These are phyloP conservation scores for Monosporascus sp. DNA, from an alignment of 2,329 filamentous ascomycete species.

Conservation along the genomic window DNA sequence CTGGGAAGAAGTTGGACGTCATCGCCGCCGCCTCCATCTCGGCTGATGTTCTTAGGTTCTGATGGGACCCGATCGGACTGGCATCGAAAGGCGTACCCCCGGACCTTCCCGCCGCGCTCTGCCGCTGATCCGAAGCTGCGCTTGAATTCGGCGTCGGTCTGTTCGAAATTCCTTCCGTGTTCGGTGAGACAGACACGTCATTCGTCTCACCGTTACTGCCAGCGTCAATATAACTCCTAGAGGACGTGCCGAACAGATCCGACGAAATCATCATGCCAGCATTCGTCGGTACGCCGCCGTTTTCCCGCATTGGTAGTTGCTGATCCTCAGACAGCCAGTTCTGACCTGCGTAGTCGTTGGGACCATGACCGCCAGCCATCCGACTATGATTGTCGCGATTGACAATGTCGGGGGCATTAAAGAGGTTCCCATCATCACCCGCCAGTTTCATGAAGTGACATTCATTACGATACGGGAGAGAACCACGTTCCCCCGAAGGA, in stretches of 20 bases:
- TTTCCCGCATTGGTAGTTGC: constrained; percentile 28
- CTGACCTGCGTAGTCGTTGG: constrained; percentile 10
- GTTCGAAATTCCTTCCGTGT: constrained; percentile 43
- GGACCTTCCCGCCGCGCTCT: constrained; percentile 25
- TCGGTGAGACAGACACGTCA: constrained; percentile 45
- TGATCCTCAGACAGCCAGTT: constrained; percentile 37
- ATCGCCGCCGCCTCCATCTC: constrained; percentile 32
- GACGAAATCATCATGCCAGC: neutral
- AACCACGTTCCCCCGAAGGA: constrained; percentile 23
- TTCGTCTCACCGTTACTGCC: constrained; percentile 37
- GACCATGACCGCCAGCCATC: constrained; percentile 4
- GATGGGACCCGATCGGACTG: constrained; percentile 44
- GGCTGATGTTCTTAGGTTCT: constrained; percentile 32
- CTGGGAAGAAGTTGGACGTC: constrained; percentile 35
- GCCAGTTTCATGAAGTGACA: constrained; percentile 37
- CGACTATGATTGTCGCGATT: constrained; percentile 25
- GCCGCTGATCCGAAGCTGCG: constrained; percentile 39
- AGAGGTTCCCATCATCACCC: constrained; percentile 37
- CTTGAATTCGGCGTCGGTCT: constrained; percentile 59
- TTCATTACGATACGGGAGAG: constrained; percentile 40
- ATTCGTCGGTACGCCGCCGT: constrained; percentile 4
- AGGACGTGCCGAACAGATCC: neutral
- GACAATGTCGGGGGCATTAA: constrained; percentile 34
- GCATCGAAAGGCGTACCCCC: constrained; percentile 45
- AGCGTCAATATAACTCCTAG: constrained; percentile 19